phyloP scores from a whole-genome alignment of 1,139 yeast species.

The Eremothecium coryli region DNA sequence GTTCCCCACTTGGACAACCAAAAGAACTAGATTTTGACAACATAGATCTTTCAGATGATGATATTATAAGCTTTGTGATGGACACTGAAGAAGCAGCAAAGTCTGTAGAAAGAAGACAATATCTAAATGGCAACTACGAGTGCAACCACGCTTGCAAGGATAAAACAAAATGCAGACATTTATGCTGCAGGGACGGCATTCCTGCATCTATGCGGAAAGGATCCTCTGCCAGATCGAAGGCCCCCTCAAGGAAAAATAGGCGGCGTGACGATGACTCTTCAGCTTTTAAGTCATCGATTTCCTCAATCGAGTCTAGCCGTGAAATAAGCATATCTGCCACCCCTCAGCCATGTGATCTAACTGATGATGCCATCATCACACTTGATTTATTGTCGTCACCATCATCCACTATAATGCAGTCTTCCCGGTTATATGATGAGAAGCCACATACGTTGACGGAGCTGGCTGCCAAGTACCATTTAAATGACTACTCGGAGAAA shows the following conservation, averaged over 20 bases:
- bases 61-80: constrained; percentile 13
- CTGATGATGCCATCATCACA: not conserved
- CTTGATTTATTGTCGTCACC: not conserved
- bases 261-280: not conserved
- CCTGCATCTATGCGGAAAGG: constrained; percentile 13
- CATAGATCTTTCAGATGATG: constrained; percentile 15
- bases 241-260: not conserved
- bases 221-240: constrained; percentile 2
- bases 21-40: not conserved
- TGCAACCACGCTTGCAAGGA: constrained; percentile 37
- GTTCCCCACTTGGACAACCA: no score
- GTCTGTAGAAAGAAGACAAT: constrained; percentile 5
- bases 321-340: not conserved
- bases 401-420: not conserved
- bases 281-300: not conserved
- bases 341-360: not conserved
- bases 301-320: not conserved
- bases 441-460: not conserved
- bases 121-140: constrained; percentile 28
- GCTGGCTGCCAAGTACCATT: not conserved
- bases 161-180: constrained; percentile 33
- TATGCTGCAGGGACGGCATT: constrained; percentile 39
- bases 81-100: constrained; percentile 2
- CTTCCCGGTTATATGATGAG: not conserved
- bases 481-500: not conserved